Evolutionary conservation across 2,329 filamentous ascomycete genomes (phyloP).

Genomic region (Fusarium domesticum): DNA sequence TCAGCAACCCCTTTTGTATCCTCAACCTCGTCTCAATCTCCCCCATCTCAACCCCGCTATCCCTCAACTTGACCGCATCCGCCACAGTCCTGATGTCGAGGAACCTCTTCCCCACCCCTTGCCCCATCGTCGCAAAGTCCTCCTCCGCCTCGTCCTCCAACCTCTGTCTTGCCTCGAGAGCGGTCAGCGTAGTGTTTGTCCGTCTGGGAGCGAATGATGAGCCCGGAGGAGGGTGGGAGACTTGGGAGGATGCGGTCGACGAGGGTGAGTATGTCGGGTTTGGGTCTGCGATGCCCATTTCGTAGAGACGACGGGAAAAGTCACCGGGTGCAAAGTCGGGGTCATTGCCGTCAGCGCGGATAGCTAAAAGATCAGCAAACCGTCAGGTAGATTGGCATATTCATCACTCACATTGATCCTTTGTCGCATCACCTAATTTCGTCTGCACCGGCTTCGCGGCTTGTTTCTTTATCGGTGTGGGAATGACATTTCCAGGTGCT

Average conservation of each 20-base stretch:
- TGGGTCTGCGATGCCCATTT: constrained; percentile 55
- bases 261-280: constrained; percentile 53
- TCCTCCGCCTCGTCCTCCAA: constrained; percentile 43
- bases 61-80: constrained; percentile 45
- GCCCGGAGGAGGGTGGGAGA: constrained; percentile 18
- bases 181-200: constrained; percentile 47
- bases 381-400: background rate
- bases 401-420: constrained; percentile 21
- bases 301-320: constrained; percentile 50
- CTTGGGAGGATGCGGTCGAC: constrained; percentile 39
- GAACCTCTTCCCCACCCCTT: constrained; percentile 41
- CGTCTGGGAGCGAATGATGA: constrained; percentile 32
- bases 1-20: constrained; percentile 45
- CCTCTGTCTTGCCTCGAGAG: constrained; percentile 46
- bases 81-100: constrained; percentile 47
- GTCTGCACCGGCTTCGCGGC: constrained; percentile 8
- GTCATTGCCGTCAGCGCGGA: constrained; percentile 40
- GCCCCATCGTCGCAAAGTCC: constrained; percentile 44
- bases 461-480: constrained; percentile 15
- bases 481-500: constrained; percentile 27
- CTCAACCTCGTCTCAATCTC: constrained; percentile 48
- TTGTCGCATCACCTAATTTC: constrained; percentile 10
- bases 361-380: constrained; percentile 32
- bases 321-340: constrained; percentile 42
- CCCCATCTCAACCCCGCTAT: constrained; percentile 35